These are phyloP conservation scores for Monosporascus sp. DNA, from an alignment of 2,329 filamentous ascomycete genomes.

Conservation along the genomic window DNA sequence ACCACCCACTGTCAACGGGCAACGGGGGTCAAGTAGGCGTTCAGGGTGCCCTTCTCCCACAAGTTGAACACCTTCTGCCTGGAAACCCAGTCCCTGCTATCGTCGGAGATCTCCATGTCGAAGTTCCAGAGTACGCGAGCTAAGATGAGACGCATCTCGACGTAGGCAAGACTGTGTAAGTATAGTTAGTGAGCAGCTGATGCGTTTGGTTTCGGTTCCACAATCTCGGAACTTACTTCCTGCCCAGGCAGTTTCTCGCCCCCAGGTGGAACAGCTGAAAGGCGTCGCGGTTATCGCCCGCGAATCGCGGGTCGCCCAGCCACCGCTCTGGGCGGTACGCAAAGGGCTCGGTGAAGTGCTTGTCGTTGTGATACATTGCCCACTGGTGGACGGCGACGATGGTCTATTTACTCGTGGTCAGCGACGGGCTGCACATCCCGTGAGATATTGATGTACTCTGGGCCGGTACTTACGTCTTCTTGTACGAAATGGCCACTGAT, in stretches of 20 bases:
- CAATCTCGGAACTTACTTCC: constrained; percentile 31
- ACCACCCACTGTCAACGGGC: constrained; percentile 43
- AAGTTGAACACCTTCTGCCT: constrained; percentile 32
- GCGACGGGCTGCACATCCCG: not conserved
- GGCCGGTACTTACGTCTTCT: constrained; percentile 9
- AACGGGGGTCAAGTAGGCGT: constrained; percentile 30
- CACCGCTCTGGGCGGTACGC: constrained; percentile 44
- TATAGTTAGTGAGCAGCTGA: constrained; percentile 5
- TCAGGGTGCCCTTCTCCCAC: constrained; percentile 35
- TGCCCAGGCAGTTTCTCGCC: constrained; percentile 44
- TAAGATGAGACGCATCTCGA: constrained; percentile 45
- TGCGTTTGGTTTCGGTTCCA: no score
- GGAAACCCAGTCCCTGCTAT: constrained; percentile 31
- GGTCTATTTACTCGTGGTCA: constrained; percentile 26
- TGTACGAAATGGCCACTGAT: constrained; percentile 13
- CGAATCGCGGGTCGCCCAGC: constrained; percentile 32
- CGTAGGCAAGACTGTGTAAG: constrained; percentile 37
- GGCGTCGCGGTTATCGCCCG: constrained; percentile 34
- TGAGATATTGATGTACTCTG: no score
- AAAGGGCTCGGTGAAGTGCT: constrained; percentile 39
- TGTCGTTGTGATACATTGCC: constrained; percentile 32
- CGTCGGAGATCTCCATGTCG: constrained; percentile 35
- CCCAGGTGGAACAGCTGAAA: constrained; percentile 44
- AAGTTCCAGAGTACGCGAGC: constrained; percentile 44
- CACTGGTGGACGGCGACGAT: constrained; percentile 38